Conservation (phyloP, 805 yeast species). For the Hanseniaspora vineae region DNA sequence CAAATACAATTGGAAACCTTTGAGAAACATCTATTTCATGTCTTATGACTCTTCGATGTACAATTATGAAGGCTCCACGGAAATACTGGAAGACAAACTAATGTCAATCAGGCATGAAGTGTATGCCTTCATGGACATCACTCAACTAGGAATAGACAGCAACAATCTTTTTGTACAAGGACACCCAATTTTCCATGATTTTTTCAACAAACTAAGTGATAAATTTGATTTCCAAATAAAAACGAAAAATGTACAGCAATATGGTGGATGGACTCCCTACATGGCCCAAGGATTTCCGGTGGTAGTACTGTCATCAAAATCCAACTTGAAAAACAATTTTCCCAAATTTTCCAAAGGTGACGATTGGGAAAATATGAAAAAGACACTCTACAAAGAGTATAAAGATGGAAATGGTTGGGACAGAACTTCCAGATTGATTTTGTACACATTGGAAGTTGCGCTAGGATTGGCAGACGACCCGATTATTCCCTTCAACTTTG, state of each 20-base stretch:
- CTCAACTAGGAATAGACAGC: slow-evolving; percentile 34
- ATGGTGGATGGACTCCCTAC: slow-evolving; percentile 61
- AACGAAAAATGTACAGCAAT: slow-evolving; percentile 23
- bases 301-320: slow-evolving; percentile 14
- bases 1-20: slow-evolving; percentile 65
- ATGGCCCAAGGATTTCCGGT: slow-evolving; percentile 42
- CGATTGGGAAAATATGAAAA: slow-evolving; percentile 40
- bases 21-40: slow-evolving; percentile 68
- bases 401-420: slow-evolving; percentile 44
- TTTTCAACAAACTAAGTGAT: slow-evolving; percentile 27
- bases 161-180: slow-evolving; percentile 42
- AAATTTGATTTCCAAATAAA: slow-evolving; percentile 15
- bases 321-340: slow-evolving; percentile 25
- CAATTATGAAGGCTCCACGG: slow-evolving; percentile 76
- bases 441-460: slow-evolving; percentile 38
- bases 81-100: slow-evolving; percentile 50
- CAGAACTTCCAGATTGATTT: slow-evolving; percentile 42
- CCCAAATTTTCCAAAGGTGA: slow-evolving; percentile 59
- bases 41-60: slow-evolving; percentile 77
- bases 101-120: slow-evolving; percentile 46
- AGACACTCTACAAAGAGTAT: slow-evolving; percentile 10
- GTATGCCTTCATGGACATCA: slow-evolving; percentile 59
- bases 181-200: slow-evolving; percentile 48
- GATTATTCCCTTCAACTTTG: slow-evolving; percentile 54
- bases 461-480: slow-evolving; percentile 66